Percentiles rank a stretch among this genome's conserved stretches.
Conservation (phyloP, 1,284 basidiomycete species). For the Erythrobasidium hasegawianum region DNA sequence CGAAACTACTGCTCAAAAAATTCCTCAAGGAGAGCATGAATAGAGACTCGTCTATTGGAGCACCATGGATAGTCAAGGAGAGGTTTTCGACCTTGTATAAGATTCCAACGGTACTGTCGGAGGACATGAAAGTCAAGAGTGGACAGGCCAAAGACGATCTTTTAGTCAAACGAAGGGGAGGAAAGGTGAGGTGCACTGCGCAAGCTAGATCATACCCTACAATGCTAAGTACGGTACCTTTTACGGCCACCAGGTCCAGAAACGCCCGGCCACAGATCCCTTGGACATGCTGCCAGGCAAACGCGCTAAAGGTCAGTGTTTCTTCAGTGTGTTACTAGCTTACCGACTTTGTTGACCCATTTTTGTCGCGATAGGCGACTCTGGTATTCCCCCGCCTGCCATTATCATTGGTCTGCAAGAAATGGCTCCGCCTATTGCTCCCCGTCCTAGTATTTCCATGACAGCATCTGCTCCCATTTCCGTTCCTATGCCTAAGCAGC, state of each 20-base stretch:
- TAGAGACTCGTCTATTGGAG: conserved; percentile 82
- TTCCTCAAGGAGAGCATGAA: conserved; percentile 92
- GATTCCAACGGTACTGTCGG: conserved; percentile 76
- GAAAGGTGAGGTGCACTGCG: conserved; percentile 56
- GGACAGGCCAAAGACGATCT: conserved; percentile 70
- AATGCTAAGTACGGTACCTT: neutral
- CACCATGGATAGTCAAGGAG: conserved; percentile 90
- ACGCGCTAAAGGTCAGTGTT: no score
- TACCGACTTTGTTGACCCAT: no score
- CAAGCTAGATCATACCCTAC: neutral
- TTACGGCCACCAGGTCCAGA: no score
- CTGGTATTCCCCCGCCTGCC: no score
- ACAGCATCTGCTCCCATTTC: no score
- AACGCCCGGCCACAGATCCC: no score
- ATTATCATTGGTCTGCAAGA: no score
- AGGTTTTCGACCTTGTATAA: conserved; percentile 75
- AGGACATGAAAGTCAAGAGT: conserved; percentile 72
- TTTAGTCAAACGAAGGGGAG: conserved; percentile 60
- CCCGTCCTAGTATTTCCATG: no score
- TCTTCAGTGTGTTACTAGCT: no score
- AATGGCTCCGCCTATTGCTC: no score
- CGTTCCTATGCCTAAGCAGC: neutral
- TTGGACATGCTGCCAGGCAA: no score
- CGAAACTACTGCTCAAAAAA: conserved; percentile 90
- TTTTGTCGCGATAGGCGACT: no score